Evolutionary conservation across 805 yeast species (phyloP).

Genomic region (Vanderwaltozyma verrucispora): DNA sequence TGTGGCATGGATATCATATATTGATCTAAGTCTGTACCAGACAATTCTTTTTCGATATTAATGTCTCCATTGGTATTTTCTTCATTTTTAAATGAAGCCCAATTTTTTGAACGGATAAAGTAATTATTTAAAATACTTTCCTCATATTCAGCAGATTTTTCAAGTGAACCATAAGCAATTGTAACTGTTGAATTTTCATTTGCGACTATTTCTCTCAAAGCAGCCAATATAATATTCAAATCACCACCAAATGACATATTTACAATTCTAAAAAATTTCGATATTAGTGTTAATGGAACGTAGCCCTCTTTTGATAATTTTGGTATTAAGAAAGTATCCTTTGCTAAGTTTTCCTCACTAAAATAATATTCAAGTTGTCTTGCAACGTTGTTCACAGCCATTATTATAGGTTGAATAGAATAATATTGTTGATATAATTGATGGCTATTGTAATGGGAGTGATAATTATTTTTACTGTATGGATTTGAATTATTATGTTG

Average conservation of each 20-base stretch:
- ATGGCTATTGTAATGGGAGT: not conserved
- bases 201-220: conserved; percentile 25
- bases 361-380: conserved; percentile 83
- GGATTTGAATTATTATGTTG: not conserved
- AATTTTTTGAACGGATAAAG: conserved; percentile 23
- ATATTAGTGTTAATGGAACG: conserved; percentile 21
- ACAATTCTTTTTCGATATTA: conserved; percentile 11
- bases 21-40: conserved; percentile 18
- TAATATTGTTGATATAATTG: conserved; percentile 1
- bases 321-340: conserved; percentile 72
- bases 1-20: conserved; percentile 4
- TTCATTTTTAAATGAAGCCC: conserved; percentile 15
- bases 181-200: conserved; percentile 23
- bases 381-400: conserved; percentile 25
- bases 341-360: conserved; percentile 73
- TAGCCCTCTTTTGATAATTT: conserved; percentile 40
- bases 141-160: not conserved
- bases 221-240: conserved; percentile 19
- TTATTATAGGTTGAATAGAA: conserved; percentile 16
- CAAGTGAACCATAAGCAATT: conserved; percentile 15
- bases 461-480: not conserved
- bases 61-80: conserved; percentile 6
- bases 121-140: conserved; percentile 11
- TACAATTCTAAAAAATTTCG: conserved; percentile 29
- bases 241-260: conserved; percentile 43